A percentile compares a stretch with the other conserved stretches of the same genome.
Evolutionary conservation across 2,329 filamentous ascomycete species (phyloP).

Genomic region (Ophiognomonia clavigignenti-juglandacearum): DNA sequence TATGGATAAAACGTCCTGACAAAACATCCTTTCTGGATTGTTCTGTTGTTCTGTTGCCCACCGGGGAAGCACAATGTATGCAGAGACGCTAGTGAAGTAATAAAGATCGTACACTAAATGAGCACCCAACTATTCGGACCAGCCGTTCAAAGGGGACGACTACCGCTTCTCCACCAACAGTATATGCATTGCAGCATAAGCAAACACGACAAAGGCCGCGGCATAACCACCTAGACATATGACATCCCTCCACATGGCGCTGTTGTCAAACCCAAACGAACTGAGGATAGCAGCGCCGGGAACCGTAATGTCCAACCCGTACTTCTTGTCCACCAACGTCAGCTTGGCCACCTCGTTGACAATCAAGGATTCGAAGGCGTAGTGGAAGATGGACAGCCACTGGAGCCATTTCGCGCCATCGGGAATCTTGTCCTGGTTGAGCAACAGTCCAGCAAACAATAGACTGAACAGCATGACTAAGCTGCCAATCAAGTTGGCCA

Average conservation of each 20-base stretch:
- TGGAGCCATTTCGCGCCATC: constrained; percentile 84
- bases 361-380: constrained; percentile 91
- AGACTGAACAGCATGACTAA: constrained; percentile 97
- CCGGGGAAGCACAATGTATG: neutral
- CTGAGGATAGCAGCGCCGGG: constrained; percentile 91
- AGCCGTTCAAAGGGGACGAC: constrained; percentile 3
- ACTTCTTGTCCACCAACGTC: constrained; percentile 88
- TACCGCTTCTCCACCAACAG: constrained; percentile 85
- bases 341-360: constrained; percentile 94
- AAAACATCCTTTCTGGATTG: constrained; percentile 4
- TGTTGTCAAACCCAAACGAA: constrained; percentile 89
- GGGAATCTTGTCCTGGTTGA: constrained; percentile 93
- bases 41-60: constrained; percentile 3
- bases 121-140: neutral
- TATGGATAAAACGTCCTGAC: no score
- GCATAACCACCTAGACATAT: constrained; percentile 78
- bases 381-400: constrained; percentile 94
- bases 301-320: constrained; percentile 92
- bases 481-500: constrained; percentile 90
- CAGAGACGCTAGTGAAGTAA: neutral
- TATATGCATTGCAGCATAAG: constrained; percentile 90
- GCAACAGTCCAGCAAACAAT: constrained; percentile 85
- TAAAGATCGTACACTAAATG: constrained; percentile 3
- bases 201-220: constrained; percentile 76
- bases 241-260: constrained; percentile 80